Evolutionary conservation across 1,139 yeast species (phyloP).

Genomic region (Chernovozyma aurita): DNA sequence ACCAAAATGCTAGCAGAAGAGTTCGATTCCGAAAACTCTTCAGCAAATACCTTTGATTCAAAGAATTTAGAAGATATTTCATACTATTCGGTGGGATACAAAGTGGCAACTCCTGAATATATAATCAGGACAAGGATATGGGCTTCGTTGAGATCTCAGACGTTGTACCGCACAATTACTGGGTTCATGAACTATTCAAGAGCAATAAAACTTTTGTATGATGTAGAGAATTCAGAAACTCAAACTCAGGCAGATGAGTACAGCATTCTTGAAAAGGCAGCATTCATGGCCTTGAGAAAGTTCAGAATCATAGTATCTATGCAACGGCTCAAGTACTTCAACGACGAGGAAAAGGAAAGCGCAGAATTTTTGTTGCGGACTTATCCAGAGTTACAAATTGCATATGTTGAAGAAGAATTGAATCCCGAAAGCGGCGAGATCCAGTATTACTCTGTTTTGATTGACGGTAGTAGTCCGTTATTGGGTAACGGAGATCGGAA

Average conservation of each 20-base stretch:
- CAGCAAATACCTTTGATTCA: constrained; percentile 14
- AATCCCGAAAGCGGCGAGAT: constrained; percentile 21
- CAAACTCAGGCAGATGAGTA: constrained; percentile 15
- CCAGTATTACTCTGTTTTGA: constrained; percentile 30
- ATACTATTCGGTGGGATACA: constrained; percentile 47
- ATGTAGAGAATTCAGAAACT: constrained; percentile 30
- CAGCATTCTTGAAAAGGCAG: constrained; percentile 32
- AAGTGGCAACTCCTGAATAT: constrained; percentile 51
- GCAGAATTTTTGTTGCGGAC: constrained; percentile 35
- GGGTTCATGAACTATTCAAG: constrained; percentile 57
- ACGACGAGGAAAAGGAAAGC: constrained; percentile 32
- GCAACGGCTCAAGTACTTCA: constrained; percentile 36
- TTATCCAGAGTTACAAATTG: constrained; percentile 44
- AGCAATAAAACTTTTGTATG: constrained; percentile 45
- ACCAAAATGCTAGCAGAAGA: constrained; percentile 47
- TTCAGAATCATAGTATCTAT: constrained; percentile 42
- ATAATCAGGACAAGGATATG: constrained; percentile 50
- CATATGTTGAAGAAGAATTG: constrained; percentile 35
- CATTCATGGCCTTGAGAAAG: constrained; percentile 40
- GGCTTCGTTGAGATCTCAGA: constrained; percentile 56
- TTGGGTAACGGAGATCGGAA: constrained; percentile 28
- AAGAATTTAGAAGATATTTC: constrained; percentile 19
- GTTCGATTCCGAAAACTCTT: constrained; percentile 28
- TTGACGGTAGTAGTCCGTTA: constrained; percentile 44
- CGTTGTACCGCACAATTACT: constrained; percentile 49